Evolutionary conservation across 768 basidiomycete genomes (phyloP), one percentile per base, ranked within the genome.

Genomic region (Naganishia antarctica): DNA sequence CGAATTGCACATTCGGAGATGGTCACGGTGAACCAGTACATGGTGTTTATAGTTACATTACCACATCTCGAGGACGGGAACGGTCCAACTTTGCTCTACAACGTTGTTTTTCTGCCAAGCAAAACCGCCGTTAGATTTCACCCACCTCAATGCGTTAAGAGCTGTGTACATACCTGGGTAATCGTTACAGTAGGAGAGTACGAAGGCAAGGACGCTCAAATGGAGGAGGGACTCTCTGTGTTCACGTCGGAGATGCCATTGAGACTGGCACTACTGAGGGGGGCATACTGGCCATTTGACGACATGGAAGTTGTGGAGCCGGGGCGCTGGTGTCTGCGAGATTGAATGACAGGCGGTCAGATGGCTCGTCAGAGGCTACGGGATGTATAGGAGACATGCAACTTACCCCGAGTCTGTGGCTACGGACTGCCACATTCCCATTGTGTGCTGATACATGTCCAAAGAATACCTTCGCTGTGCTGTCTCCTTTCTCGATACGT

Each of bases 401-500:
- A 26, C 53, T 58, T 29, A 41, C 53, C 40, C 26, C 32, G 40
- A 40, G 11, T 41, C 53, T 11, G 53, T 58, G 3, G 32, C 13
- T 18, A 40, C 26, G 3, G 32, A 9, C 53, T 34, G 23, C 44
- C 31, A 63, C 26, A 53, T 9, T 16, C 32, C 40, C 13, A 51
- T 53, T 1, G 62, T 63, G 31, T 63, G 46, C 9, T 63, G 49
- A 29, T 32, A 53, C n/a, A 63, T 40, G 32, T 34, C 26, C 26
- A 51, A n/a, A 9, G 50, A 53, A 29, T 63, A 63, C 18, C 62
- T 18, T 57, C 50, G 26, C 43, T 51, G 53, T 23, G 49, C 62
- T 3, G 11, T 51, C 21, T 32, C 44, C 26, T 21, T 53, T 32
- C 44, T 41, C 31, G 40, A 43, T 28, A 18, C 45, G 18, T 63